Evolutionary conservation across 2,329 filamentous ascomycete species (phyloP).

Genomic region (Mariannaea elegans): DNA sequence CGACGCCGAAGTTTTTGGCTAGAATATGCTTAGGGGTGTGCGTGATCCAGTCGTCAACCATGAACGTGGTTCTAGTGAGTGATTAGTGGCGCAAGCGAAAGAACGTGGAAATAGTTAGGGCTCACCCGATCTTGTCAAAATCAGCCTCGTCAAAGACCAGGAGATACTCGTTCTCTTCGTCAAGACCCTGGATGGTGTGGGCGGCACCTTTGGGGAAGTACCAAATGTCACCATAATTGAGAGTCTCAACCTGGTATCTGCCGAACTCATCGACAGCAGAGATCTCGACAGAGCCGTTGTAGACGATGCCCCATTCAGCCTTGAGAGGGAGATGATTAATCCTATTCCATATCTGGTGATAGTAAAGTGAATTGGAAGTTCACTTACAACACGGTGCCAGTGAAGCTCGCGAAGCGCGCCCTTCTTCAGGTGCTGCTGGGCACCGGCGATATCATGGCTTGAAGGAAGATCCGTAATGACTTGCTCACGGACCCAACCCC

Average conservation of each 20-base stretch:
- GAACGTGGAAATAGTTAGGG: background rate
- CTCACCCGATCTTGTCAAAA: conserved; percentile 69
- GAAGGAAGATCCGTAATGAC: conserved; percentile 72
- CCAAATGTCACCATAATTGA: conserved; percentile 72
- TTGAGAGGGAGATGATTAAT: conserved; percentile 35
- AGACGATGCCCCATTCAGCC: conserved; percentile 75
- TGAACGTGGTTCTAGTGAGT: conserved; percentile 70
- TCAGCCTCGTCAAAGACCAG: conserved; percentile 73
- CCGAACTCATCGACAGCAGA: conserved; percentile 71
- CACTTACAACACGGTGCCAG: conserved; percentile 72
- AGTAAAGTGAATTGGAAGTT: accelerated
- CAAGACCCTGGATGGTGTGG: conserved; percentile 71
- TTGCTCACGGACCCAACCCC: conserved; percentile 73
- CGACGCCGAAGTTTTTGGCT: conserved; percentile 74
- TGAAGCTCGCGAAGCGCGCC: conserved; percentile 73
- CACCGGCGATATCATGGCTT: conserved; percentile 72
- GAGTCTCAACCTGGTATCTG: conserved; percentile 61
- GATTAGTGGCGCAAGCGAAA: background rate
- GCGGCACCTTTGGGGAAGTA: conserved; percentile 73
- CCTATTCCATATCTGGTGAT: background rate
- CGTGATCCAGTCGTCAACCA: conserved; percentile 74
- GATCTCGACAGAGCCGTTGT: conserved; percentile 63
- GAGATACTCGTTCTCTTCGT: conserved; percentile 73
- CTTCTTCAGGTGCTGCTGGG: conserved; percentile 74
- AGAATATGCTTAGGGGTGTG: conserved; percentile 71